Percentiles rank a stretch among this genome's conserved stretches.
Evolutionary conservation across 805 yeast genomes (phyloP).

Genomic region (Lipomyces mesembrius): DNA sequence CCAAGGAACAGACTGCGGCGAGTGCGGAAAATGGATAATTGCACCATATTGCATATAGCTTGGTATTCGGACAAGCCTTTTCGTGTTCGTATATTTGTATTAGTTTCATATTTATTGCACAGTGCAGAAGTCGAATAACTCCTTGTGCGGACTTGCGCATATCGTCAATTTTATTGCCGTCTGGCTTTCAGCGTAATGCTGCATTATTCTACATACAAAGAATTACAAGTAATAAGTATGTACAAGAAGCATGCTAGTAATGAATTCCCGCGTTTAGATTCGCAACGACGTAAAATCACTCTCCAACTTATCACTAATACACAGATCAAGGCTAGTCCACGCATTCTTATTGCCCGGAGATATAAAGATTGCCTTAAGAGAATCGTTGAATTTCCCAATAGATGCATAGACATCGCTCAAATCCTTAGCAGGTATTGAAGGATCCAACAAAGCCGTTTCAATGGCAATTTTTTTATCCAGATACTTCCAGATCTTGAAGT

Average conservation of each 20-base stretch:
- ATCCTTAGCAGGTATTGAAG: constrained; percentile 55
- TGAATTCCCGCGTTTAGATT: not conserved
- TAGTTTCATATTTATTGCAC: too few relatives aligned
- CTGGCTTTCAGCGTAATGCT: not conserved
- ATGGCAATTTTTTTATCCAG: constrained; percentile 62
- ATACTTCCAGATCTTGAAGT: constrained; percentile 69
- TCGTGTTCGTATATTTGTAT: too few relatives aligned
- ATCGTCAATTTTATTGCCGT: too few relatives aligned
- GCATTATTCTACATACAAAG: not conserved
- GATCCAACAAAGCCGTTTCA: constrained; percentile 58
- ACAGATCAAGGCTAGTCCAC: constrained; percentile 38
- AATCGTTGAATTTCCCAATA: constrained; percentile 41
- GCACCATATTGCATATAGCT: too few relatives aligned
- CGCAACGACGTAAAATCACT: not conserved
- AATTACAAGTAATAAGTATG: not conserved
- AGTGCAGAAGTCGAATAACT: too few relatives aligned
- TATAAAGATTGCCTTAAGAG: constrained; percentile 71
- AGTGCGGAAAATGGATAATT: too few relatives aligned
- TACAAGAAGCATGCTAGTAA: not conserved
- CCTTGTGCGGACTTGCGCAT: not conserved
- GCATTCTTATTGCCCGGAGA: constrained; percentile 57
- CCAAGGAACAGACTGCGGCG: too few relatives aligned
- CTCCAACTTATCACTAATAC: not conserved
- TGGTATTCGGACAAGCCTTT: too few relatives aligned
- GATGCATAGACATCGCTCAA: constrained; percentile 58